Evolutionary conservation across 331 rosid genomes (phyloP), one percentile per base, ranked within the genome.

Genomic region (Telfairia occidentalis): DNA sequence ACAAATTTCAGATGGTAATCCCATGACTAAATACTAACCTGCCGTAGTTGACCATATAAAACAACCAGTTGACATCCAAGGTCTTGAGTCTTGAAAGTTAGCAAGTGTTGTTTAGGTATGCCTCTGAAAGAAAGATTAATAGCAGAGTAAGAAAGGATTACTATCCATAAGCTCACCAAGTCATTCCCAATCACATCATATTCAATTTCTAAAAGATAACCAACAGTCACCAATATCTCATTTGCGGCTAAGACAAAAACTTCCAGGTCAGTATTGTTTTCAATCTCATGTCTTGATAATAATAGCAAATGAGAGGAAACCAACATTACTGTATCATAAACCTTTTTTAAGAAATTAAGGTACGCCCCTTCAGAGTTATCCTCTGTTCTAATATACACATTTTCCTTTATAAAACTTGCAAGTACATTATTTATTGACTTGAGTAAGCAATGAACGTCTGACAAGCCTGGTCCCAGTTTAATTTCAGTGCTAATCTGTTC

Each of bases 31-130:
- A 40, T 78, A 85, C 89, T 19, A 83, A 94, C 98, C 98, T 91
- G 96, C 60, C 98, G 96, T 78, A 91, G 92, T 84, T 94, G 92
- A 81, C 97, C 60, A 61, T 88, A 89, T 75, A 94, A 89, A 76
- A 71, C 74, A 80, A 91, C 67, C 77, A 88, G 81, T 72, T 87
- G 96, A 79, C 96, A 86, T 42, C 92, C 96, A 81, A 89, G 83
- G 19, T 84, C 82, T 46, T 80, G 77, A 73, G 88, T 75, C 71
- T 79, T 84, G 37, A 83, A 81, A 71, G 84, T 63, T 75, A 88
- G 72, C 54, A 85, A 84, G 78, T 80, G 59, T 61, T 43, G 82
- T 74, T 78, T 84, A 11, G 79, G 72, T 67, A 26, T 75, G 79
- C 81, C 79, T 76, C 28, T 70, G 71, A 48, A 77, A 79, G 87